Evolutionary conservation across 202 grass and related monocot species (phyloP), one percentile per base, ranked within the genome.

Genomic region (Miscanthus sacchariflorus): DNA sequence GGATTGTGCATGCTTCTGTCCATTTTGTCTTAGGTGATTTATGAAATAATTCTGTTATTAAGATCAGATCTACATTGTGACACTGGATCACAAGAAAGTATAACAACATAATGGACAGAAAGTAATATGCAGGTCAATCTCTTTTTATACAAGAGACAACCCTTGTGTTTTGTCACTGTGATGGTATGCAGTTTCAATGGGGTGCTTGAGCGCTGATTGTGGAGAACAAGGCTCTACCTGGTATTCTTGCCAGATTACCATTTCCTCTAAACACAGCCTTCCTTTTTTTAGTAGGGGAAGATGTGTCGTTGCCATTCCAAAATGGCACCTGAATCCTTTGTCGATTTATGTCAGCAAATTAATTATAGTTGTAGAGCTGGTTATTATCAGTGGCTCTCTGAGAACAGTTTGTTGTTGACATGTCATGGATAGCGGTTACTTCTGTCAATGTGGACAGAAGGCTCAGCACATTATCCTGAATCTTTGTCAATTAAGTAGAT

Each of bases 41-140:
- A 69, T 45, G 48, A 86, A 82, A 82, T 52, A 59, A 48, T 70
- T 46, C 73, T 76, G 45, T 76, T 18, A 76, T 76, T 50, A 50
- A 50, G 44, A 18, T 76, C 24, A 50, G 73, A 76, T 49, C 72
- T 28, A 17, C 44, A 18, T 18, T 46, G 7, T 50, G 73, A 52
- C 48, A 52, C 44, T 76, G 45, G 24, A 52, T 30, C 14, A 19
- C 74, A 56, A 6, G 45, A 33, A 52, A 50, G 25, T 21, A 54
- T 35, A 54, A 36, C 74, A 35, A 12, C 48, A 36, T 49, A 77
- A 77, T 54, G 74, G 72, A 35, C 48, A 77, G 46, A 54, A 33
- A 70, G 67, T 12, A 33, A 17, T 76, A 35, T 76, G 10, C 15
- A 75, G 7, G 72, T 49, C 3, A 7, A 48, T 12, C 43, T 75